Evolutionary conservation across 2,329 filamentous ascomycete genomes (phyloP).

Genomic region (Exophiala alcalophila): DNA sequence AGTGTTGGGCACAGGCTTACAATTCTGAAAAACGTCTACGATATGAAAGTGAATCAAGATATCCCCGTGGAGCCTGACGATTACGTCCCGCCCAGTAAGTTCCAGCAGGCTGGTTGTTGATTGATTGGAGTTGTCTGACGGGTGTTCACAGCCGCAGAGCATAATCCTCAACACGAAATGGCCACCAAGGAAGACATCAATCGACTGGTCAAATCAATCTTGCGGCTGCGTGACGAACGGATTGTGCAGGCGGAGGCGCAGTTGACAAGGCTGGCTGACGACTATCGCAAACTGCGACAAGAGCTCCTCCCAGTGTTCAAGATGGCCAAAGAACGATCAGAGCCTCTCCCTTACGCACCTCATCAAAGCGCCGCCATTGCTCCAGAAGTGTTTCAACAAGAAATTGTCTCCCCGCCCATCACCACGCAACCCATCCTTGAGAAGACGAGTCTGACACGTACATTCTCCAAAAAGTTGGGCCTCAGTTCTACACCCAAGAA

Average conservation of each 20-base stretch:
- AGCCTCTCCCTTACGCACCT: slow-evolving; percentile 69
- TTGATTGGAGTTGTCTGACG: slow-evolving; percentile 13
- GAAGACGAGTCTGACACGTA: slow-evolving; percentile 60
- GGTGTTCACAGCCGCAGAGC: slow-evolving; percentile 70
- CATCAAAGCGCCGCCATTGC: slow-evolving; percentile 28
- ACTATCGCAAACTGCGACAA: slow-evolving; percentile 83
- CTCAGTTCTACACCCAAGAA: slow-evolving; percentile 67
- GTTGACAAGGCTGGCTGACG: slow-evolving; percentile 76
- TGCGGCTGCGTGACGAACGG: slow-evolving; percentile 84
- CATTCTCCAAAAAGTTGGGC: slow-evolving; percentile 71
- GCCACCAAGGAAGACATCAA: slow-evolving; percentile 93
- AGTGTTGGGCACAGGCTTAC: slow-evolving; percentile 94
- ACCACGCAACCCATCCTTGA: slow-evolving; percentile 36
- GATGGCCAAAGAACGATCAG: slow-evolving; percentile 85
- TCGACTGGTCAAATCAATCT: slow-evolving; percentile 82
- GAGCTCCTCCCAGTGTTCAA: slow-evolving; percentile 88
- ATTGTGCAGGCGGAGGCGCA: slow-evolving; percentile 81
- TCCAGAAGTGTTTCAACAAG: slow-evolving; percentile 35
- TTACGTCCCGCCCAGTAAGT: slow-evolving; percentile 86
- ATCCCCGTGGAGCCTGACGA: slow-evolving; percentile 88
- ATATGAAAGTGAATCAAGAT: slow-evolving; percentile 91
- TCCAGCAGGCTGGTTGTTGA: slow-evolving; percentile 8
- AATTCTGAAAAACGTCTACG: slow-evolving; percentile 93
- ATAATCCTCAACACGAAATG: slow-evolving; percentile 76
- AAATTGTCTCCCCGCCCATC: slow-evolving; percentile 30